Evolutionary conservation across 768 basidiomycete species (phyloP).

Genomic region (Lactifluus echinatus): DNA sequence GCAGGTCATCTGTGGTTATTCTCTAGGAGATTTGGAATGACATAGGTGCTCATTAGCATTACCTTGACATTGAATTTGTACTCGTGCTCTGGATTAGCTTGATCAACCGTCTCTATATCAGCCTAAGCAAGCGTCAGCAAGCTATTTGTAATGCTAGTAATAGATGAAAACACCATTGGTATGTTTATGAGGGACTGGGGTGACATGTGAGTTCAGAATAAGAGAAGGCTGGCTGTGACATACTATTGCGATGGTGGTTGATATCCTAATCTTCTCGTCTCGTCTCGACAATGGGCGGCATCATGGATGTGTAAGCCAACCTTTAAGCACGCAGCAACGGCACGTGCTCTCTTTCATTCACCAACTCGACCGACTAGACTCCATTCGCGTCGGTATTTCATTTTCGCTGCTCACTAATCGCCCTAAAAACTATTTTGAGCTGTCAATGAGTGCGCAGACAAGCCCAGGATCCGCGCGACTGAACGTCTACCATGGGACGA

Average conservation of each 20-base stretch:
- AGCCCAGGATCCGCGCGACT: slow-evolving; percentile 12
- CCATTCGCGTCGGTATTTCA: not conserved
- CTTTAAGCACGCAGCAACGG: not conserved
- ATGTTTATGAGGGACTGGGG: not conserved
- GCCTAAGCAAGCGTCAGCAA: slow-evolving; percentile 3
- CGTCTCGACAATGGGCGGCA: too few relatives aligned
- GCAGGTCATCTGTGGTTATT: slow-evolving; percentile 68
- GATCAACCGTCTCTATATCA: not conserved
- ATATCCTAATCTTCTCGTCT: too few relatives aligned
- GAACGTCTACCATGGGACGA: slow-evolving; percentile 18
- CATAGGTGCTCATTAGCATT: not conserved
- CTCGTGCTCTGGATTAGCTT: slow-evolving; percentile 29
- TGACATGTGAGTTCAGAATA: not conserved
- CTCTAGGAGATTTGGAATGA: not conserved
- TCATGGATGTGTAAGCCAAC: too few relatives aligned
- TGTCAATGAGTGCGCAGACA: slow-evolving; percentile 12
- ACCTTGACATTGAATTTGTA: slow-evolving; percentile 88
- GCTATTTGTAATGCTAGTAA: not conserved
- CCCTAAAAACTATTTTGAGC: not conserved
- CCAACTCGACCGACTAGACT: not conserved
- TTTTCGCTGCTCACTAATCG: not conserved
- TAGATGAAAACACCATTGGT: slow-evolving; percentile 3
- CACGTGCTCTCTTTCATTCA: not conserved
- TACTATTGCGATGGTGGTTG: slow-evolving; percentile 5
- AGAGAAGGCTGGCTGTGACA: not conserved